These are phyloP conservation scores for Bathelium albidoporum DNA, from an alignment of 495 filamentous ascomycete species.

Conservation along the genomic window DNA sequence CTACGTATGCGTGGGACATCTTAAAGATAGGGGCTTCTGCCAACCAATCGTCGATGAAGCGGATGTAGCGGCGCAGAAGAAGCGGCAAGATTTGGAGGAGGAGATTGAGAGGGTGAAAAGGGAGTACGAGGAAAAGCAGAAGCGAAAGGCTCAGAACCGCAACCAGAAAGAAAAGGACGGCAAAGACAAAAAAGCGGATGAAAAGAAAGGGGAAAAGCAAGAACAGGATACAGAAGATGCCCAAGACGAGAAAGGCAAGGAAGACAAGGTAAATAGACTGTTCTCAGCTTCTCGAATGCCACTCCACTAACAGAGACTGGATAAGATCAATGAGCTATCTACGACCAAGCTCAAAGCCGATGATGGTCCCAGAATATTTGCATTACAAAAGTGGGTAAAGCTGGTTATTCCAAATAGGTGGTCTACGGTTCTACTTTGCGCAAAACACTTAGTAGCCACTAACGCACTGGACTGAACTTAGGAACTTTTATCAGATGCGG, in stretches of 20 bases:
- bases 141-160: constrained; percentile 54
- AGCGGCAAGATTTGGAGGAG: constrained; percentile 32
- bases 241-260: constrained; percentile 43
- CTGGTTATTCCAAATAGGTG: neutral
- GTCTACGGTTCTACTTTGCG: constrained; percentile 2
- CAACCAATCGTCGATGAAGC: constrained; percentile 69
- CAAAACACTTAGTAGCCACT: neutral
- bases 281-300: neutral
- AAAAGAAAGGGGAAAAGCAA: constrained; percentile 20
- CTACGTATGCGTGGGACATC: constrained; percentile 74
- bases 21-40: constrained; percentile 76
- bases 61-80: constrained; percentile 51
- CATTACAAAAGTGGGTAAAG: constrained; percentile 63
- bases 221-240: constrained; percentile 28
- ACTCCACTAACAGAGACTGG: constrained; percentile 5
- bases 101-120: constrained; percentile 56
- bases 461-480: constrained; percentile 23
- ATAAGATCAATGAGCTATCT: constrained; percentile 27
- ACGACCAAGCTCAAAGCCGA: constrained; percentile 22
- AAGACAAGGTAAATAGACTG: constrained; percentile 25
- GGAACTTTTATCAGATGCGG: constrained; percentile 78
- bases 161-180: constrained; percentile 36
- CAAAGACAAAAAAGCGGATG: constrained; percentile 24
- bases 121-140: constrained; percentile 76
- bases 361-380: constrained; percentile 60